Conservation (phyloP, 2,329 filamentous ascomycete species). For the Botrytis tulipae region DNA sequence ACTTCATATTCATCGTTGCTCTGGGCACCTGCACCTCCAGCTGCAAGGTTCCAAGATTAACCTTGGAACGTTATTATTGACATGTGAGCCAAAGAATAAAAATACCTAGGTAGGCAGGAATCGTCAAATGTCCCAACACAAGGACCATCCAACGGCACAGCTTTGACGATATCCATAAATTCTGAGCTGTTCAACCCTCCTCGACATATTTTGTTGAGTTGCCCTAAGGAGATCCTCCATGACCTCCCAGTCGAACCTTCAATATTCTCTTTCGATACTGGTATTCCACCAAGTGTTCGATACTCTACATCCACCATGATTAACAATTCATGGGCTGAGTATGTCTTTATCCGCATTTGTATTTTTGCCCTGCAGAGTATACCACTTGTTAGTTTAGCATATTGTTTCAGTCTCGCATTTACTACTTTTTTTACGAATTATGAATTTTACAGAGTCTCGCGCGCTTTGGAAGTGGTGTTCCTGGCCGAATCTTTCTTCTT, state of each 20-base stretch:
- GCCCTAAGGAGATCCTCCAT: background rate
- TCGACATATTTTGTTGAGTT: background rate
- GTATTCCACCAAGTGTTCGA: background rate
- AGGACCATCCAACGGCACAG: background rate
- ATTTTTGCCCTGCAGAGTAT: constrained; percentile 50
- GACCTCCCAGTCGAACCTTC: background rate
- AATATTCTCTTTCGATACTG: background rate
- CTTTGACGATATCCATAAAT: background rate
- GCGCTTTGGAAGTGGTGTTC: constrained; percentile 43
- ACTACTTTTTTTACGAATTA: constrained; percentile 37
- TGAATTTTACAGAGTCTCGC: constrained; percentile 35
- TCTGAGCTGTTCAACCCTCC: background rate
- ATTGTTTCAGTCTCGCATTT: constrained; percentile 40
- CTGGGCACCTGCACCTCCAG: too few relatives aligned
- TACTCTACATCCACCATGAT: constrained; percentile 35
- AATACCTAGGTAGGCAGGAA: background rate
- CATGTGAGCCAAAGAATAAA: constrained; percentile 8
- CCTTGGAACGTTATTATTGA: background rate
- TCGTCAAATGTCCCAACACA: background rate
- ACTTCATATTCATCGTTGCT: background rate
- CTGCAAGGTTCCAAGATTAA: too few relatives aligned
- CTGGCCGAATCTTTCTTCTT: constrained; percentile 55
- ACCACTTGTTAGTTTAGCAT: constrained; percentile 50
- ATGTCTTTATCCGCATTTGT: constrained; percentile 45
- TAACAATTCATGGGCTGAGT: constrained; percentile 37